phyloP scores from a whole-genome alignment of 2,329 filamentous ascomycete genomes.

The Paracoccidioides brasiliensis region DNA sequence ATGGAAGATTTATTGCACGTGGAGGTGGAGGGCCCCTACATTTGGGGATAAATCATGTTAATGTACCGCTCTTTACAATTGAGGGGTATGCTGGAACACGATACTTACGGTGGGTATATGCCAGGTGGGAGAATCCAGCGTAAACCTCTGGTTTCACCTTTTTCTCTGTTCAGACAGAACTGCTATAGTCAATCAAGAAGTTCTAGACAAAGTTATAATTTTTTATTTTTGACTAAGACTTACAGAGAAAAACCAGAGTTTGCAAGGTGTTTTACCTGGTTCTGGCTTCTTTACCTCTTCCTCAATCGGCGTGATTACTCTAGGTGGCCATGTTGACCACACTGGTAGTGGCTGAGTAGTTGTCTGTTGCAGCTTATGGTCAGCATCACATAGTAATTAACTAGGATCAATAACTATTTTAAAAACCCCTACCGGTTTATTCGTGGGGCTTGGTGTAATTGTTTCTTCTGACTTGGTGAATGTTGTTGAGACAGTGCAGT shows the following conservation, averaged over 20 bases:
- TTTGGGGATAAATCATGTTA: not conserved
- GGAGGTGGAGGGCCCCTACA: not conserved
- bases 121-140: slow-evolving; percentile 1
- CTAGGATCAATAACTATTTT: not conserved
- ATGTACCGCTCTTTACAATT: not conserved
- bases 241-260: slow-evolving; percentile 2
- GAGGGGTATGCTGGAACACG: not conserved
- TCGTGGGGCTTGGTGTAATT: not conserved
- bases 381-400: not conserved
- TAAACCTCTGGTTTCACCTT: not conserved
- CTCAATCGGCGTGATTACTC: not conserved
- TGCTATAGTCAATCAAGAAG: not conserved
- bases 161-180: not conserved
- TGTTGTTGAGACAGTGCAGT: slow-evolving; percentile 2
- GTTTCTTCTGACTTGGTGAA: not conserved
- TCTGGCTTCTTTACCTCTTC: slow-evolving; percentile 1
- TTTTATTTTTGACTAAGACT: not conserved
- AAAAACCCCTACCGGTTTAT: not conserved
- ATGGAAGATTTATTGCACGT: not conserved
- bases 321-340: not conserved
- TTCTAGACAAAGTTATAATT: not conserved
- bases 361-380: not conserved
- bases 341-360: not conserved
- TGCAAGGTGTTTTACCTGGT: not conserved
- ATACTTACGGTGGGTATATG: not conserved